Evolutionary conservation across 306 rosid species (phyloP), one percentile per base, ranked within the genome.

Genomic region (Hippophae rhamnoides): DNA sequence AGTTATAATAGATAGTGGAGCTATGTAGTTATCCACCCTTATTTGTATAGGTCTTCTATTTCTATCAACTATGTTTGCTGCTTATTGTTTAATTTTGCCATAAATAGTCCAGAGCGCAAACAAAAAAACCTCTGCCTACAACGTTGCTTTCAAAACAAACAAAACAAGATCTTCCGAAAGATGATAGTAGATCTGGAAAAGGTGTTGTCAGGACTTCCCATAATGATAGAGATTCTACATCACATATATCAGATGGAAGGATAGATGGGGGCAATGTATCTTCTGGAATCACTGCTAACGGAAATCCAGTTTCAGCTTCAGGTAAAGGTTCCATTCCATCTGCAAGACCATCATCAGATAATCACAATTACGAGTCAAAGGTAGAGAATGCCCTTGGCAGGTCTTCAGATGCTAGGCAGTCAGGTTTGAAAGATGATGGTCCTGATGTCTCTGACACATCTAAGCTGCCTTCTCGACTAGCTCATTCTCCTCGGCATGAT

Each of bases 401-500:
- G 80, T 60, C 95, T 65, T 80, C 87, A 51, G 89, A 80, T 71
- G 27, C 71, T 55, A 86, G 86, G 77, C 56, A 71, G 64, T 77
- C 90, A 61, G 40, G 69, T 52, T 68, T 65, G 13, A 92, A 86
- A 88, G 97, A 88, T 57, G 96, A 92, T 53, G 84, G 78, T 61
- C 72, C 52, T 74, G 96, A 87, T 60, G 50, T 51, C 57, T 68
- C 78, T 58, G 98, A 92, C 60, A 68, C 74, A 38, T 48, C 81
- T 9, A 79, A 92, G 75, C 84, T 78, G 66, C 69, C 85, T 41
- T 83, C 97, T 68, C 90, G 97, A 38, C 68, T 76, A 53, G 69
- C 74, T 61, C 88, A 85, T 72, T 92, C 99, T 67, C 99, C 96
- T 57, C 71, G 93, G 74, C 82, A 84, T 73, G 97, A 92, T 41